phyloP scores from a whole-genome alignment of 2,329 filamentous ascomycete species.

The Coniochaeta ligniaria region DNA sequence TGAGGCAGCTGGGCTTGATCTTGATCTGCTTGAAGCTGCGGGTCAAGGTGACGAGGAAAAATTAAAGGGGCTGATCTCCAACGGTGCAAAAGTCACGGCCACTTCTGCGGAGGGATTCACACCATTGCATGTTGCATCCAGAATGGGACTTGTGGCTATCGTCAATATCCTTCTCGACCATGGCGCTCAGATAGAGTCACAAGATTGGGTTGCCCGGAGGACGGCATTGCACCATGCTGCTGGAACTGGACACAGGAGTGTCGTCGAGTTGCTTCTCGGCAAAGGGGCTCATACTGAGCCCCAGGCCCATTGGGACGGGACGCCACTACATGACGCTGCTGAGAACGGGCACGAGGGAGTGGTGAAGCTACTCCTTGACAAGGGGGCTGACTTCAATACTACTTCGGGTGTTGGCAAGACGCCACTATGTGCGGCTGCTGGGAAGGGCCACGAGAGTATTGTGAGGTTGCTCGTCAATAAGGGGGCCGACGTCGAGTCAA shows the following conservation, averaged over 20 bases:
- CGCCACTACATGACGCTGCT: neutral
- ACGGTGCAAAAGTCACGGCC: neutral
- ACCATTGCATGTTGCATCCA: neutral
- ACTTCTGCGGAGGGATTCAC: neutral
- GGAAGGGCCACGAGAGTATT: neutral
- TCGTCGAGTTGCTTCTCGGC: neutral
- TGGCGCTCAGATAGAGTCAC: neutral
- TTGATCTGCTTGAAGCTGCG: neutral
- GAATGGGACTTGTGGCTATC: neutral
- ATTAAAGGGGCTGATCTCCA: neutral
- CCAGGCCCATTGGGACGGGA: neutral
- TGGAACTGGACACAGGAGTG: neutral
- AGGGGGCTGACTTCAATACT: neutral
- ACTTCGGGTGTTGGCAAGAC: neutral
- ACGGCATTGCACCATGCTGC: neutral
- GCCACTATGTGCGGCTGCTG: neutral
- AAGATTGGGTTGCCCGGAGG: neutral
- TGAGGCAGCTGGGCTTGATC: neutral
- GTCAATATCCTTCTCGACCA: neutral
- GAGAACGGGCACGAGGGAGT: neutral
- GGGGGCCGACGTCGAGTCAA: neutral
- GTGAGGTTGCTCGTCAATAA: neutral
- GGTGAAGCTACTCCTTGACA: neutral
- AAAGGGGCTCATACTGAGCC: neutral
- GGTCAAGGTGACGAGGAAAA: neutral